Conservation (phyloP, 164 flowering plant genomes). For the Nymphaea colorata region DNA sequence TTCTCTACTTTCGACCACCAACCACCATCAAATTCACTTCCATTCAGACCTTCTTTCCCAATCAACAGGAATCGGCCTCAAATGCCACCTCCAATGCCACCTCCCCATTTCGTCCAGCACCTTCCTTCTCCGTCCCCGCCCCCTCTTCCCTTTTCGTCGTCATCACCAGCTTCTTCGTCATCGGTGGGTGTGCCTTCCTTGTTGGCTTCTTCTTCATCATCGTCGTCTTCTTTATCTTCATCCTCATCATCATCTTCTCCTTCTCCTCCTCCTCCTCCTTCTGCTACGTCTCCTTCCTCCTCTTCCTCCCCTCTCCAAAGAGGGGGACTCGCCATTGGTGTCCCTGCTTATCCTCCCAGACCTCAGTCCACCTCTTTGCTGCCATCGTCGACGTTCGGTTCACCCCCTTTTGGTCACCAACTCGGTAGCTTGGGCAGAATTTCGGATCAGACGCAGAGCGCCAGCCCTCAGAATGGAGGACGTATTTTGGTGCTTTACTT, state of each 20-base stretch:
- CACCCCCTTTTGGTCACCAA: slow-evolving; percentile 3
- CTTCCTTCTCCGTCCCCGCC: slow-evolving; percentile 4
- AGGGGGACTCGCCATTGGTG: slow-evolving; percentile 1
- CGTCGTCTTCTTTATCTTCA: not conserved
- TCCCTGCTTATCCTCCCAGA: slow-evolving; percentile 1
- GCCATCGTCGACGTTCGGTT: not conserved
- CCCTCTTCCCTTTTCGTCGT: slow-evolving; percentile 4
- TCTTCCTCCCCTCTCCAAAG: not conserved
- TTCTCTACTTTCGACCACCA: too few species aligned
- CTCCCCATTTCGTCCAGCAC: slow-evolving; percentile 16
- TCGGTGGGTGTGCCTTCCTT: slow-evolving; percentile 9
- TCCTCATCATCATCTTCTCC: not conserved
- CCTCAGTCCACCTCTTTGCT: not conserved
- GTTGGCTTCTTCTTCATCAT: not conserved
- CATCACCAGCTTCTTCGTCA: slow-evolving; percentile 6
- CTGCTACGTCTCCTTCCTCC: not conserved
- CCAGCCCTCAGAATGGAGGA: not conserved
- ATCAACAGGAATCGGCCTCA: slow-evolving; percentile 24
- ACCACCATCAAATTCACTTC: slow-evolving; percentile 13
- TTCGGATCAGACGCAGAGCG: not conserved
- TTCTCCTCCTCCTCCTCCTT: not conserved
- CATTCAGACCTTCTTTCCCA: slow-evolving; percentile 1
- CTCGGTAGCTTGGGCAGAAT: not conserved
- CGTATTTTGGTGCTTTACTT: not conserved
- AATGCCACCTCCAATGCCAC: slow-evolving; percentile 5